A percentile compares a stretch with the other conserved stretches of the same genome.
Conservation (phyloP, 805 yeast species). For the Metschnikowia santaceciliae region DNA sequence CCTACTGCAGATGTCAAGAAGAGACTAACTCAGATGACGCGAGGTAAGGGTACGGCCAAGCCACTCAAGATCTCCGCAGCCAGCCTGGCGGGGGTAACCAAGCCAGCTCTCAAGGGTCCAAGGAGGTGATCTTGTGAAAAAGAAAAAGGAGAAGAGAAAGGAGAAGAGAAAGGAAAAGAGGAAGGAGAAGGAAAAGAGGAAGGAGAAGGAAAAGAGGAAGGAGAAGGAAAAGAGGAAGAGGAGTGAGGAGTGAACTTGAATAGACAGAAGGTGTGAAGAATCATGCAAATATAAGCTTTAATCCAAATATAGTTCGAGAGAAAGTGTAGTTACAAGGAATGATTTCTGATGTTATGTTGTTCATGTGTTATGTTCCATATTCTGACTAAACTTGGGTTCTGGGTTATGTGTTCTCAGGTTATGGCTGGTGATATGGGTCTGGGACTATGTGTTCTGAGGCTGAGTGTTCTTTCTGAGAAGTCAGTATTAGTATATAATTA, state of each 20-base stretch:
- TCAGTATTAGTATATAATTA: background rate
- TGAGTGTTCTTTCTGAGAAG: too few species aligned
- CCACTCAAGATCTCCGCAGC: slow-evolving; percentile 34
- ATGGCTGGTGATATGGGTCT: too few species aligned
- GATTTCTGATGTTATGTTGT: too few species aligned
- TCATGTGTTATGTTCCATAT: too few species aligned
- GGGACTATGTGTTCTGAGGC: too few species aligned
- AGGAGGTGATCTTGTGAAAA: background rate
- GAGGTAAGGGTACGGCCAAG: slow-evolving; percentile 26
- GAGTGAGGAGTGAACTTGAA: background rate
- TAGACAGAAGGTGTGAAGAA: too few species aligned
- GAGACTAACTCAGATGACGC: slow-evolving; percentile 21
- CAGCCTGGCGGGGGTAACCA: slow-evolving; percentile 10
- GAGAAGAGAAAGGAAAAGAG: background rate
- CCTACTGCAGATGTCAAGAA: slow-evolving; percentile 45
- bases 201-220: too few species aligned
- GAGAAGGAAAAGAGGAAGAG: background rate
- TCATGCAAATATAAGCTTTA: too few species aligned
- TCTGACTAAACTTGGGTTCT: too few species aligned
- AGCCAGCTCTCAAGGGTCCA: slow-evolving; percentile 26
- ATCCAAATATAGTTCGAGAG: too few species aligned
- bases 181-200: background rate
- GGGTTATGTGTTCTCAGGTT: too few species aligned
- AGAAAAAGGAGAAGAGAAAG: background rate
- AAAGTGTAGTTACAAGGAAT: too few species aligned